Evolutionary conservation across 1,284 basidiomycete species (phyloP), one percentile per base, ranked within the genome.

Genomic region (Caloboletus firmus): DNA sequence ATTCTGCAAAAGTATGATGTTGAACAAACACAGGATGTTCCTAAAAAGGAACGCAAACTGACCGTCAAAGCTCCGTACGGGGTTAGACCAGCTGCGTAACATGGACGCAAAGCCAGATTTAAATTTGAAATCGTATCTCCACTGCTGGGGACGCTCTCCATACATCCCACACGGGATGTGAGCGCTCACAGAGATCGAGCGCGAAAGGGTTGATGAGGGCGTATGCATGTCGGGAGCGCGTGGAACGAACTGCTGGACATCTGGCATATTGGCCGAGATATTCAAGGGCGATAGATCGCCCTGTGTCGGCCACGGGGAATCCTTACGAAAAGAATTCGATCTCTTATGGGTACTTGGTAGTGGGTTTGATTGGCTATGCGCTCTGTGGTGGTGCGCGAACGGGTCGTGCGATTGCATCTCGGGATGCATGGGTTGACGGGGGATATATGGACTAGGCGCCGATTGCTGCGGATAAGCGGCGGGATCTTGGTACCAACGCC

Each of bases 121-220:
- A 48, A 72, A 69, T 50, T 58, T 69, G 55, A 69, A 72, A 54
- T 68, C 70, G 13, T 58, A 53, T 46, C 67, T 65, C 67, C 70
- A 69, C 4, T 59, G 56, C 43, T 59, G 58, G 6, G 67, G 67
- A 11, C 61, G 65, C 18, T 71, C 67, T 20, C 47, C 52, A 35
- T 57, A 59, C 45, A 59, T 41, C 7, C 43, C 40, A 6, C 46
- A 56, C 4, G 57, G 63, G 5, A 55, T 44, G 8, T 41, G 57
- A 30, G 59, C 49, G 22, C 51, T 46, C 9, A 53, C 49, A 34
- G 67, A 51, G 28, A 30, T 46, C 9, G 59, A 45, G 44, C 30
- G 56, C 3, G 67, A 68, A 12, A 69, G 45, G 51, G 67, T 60
- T 1, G 67, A 72, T n/a, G 65, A 51, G 3, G 70, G 70, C 2